Evolutionary conservation across 169 alveolate species (phyloP).

Genomic region (Plasmodium gonderi): DNA sequence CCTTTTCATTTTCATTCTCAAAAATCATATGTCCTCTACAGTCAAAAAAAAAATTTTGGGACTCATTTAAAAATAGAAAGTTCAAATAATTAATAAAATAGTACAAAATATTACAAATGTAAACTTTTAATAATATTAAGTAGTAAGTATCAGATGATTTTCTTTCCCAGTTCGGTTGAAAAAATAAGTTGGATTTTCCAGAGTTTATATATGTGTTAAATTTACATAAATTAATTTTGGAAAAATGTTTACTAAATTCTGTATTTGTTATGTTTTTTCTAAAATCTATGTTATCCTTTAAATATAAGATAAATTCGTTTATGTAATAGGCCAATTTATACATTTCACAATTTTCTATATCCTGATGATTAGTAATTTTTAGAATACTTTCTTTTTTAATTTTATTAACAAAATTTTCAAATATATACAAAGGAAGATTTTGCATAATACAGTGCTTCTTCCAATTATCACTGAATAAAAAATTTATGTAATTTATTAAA

Average conservation of each 20-base stretch:
- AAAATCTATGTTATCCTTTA: constrained; percentile 46
- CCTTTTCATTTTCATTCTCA: constrained; percentile 59
- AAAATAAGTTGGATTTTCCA: background rate
- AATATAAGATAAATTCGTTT: constrained; percentile 67
- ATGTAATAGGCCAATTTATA: constrained; percentile 67
- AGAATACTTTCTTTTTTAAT: constrained; percentile 49
- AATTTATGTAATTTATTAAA: constrained; percentile 32
- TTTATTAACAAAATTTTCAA: constrained; percentile 55
- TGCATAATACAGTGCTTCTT: background rate
- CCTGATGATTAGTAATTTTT: constrained; percentile 47
- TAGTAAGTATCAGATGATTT: background rate
- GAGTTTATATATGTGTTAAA: constrained; percentile 28
- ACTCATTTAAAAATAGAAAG: constrained; percentile 50
- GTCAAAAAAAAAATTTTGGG: constrained; percentile 53
- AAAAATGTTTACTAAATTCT: background rate
- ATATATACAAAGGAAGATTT: constrained; percentile 57
- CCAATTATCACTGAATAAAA: constrained; percentile 28
- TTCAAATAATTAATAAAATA: constrained; percentile 55
- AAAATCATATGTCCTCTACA: constrained; percentile 76
- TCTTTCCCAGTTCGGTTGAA: background rate
- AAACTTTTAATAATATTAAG: constrained; percentile 48
- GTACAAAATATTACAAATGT: constrained; percentile 57
- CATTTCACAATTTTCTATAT: constrained; percentile 66
- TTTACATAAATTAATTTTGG: constrained; percentile 35
- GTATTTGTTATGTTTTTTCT: background rate